Base-by-base conservation (phyloP, 805 yeast species). In the Ogataea neopini region DNA sequence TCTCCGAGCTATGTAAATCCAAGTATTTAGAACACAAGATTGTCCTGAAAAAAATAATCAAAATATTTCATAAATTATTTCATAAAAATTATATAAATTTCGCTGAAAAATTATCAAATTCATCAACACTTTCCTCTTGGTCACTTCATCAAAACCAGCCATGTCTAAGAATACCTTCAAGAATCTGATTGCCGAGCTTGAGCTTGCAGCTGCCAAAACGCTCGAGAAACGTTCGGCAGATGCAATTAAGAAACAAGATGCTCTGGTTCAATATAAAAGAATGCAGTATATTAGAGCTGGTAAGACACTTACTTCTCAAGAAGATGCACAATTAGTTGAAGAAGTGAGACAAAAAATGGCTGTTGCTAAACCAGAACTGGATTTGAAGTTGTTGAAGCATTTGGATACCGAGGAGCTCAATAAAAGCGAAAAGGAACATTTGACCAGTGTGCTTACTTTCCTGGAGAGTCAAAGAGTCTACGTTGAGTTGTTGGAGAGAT, bases 401-500 rank as follows among this genome's bases (percentile, higher is more conserved):
- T 51, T 72, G 19, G 56, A 62, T 29, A 56, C 55, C 17, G 61
- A 60, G 4, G 54, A 47, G 5, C 47, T 60, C 18, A 49, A 53
- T 20, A 47, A 53, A 9, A 53, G 56, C 10, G 63, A 61, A 34
- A 51, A 51, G 45, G 56, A 66, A 28, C 82, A 83, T 58, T 66
- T 84, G 40, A 56, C 63, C n/a, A 90, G 87, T 59, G 75, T 86
- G 11, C 70, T 79, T 4, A 69, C 74, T 8, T 92, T 80, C 61
- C 69, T 92, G 44, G 72, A 74, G 43, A 80, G 84, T 52, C 97
- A 92, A 66, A 74, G 94, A 53, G 80, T 74, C 10, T 92, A 89
- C 68, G 81, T 80, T 50, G 91, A 84, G 54, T 73, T 92, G 40
- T 72, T 91, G 37, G 94, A 86, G 56, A 76, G 96, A 56, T 94